Base-by-base conservation (phyloP, 1,139 yeast species). In the Lodderomyces parapsilosis region DNA sequence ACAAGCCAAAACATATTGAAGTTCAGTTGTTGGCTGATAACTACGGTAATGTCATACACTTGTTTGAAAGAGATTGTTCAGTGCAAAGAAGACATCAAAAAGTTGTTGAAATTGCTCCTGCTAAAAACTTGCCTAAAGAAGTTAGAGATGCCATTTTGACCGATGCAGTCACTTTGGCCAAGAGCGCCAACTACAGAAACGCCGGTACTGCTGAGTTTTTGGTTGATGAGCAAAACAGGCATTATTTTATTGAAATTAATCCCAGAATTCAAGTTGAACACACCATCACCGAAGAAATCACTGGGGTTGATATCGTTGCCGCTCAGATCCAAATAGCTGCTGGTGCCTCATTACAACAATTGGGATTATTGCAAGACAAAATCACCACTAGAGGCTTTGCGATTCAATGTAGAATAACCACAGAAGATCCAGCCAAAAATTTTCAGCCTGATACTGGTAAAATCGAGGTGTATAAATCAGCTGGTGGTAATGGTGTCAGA, bases 271-370 rank as follows among this genome's bases (percentile, higher is more conserved):
- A 93, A 71, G 98, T 91, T 49, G 99, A 93, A 75, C 99, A 93
- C 71, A 93, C 99, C 41, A 93, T 93, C 66, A 91, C 99, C 45
- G 99, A 93, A 71, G 99, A 93, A 72, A 93, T 93, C 63, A 93
- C 99, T 19, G 99, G 99, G 54, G 95, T 93, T 51, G 99, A 93
- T 68, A 78, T 93, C 53, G 98, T 93, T 27, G 96, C 98, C 48
- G 99, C 99, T 17, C 99, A 93, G 73, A 93, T 93, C 59, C 99
- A 94, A 74, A 90, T 93, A 59, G 98, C 98, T 43, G 99, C 98
- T 6, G 99, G 99, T 59, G 99, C 99, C 32, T 80, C 96, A 2
- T 77, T 93, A 57, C 84, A 83, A 54, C 96, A 93, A 63, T 77
- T 93, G 57, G 98, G 99, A 17, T 77, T 93, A 51, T 73, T 91